phyloP scores from a whole-genome alignment of 139 green algal genomes.

The Gonium pectorale region DNA sequence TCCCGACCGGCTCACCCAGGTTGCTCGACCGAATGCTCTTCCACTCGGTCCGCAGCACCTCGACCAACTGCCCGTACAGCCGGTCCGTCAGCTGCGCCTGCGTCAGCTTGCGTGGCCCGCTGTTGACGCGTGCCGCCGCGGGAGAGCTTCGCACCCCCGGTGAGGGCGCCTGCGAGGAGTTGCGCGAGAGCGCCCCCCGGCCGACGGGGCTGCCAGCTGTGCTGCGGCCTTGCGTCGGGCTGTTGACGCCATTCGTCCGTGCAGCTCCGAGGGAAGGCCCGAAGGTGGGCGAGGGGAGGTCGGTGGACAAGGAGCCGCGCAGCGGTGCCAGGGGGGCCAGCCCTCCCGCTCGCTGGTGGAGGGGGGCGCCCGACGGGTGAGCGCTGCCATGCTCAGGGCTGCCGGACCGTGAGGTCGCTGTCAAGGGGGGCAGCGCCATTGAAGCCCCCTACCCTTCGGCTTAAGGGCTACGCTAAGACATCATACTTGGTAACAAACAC shows the following conservation, averaged over 20 bases:
- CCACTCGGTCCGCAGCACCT: slow-evolving; percentile 43
- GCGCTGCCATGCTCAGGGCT: no score
- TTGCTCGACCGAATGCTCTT: slow-evolving; percentile 10
- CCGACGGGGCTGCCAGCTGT: neutral
- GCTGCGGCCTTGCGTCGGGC: no score
- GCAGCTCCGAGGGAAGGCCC: no score
- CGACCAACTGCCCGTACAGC: slow-evolving; percentile 27
- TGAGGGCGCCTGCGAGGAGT: neutral
- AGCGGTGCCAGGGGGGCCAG: neutral
- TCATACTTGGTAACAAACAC: no score
- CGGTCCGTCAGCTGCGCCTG: slow-evolving; percentile 19
- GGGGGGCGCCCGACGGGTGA: no score
- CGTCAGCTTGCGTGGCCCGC: slow-evolving; percentile 34
- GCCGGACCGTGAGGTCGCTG: no score
- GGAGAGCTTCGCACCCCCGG: neutral
- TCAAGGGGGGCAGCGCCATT: no score
- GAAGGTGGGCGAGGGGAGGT: neutral
- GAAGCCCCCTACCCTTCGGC: no score
- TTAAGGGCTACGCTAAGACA: no score
- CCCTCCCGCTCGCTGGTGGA: no score
- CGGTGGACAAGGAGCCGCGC: neutral
- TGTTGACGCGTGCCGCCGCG: neutral
- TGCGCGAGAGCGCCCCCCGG: neutral
- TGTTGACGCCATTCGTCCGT: no score
- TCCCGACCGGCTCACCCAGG: slow-evolving; percentile 48